Conservation (phyloP, 1,139 yeast genomes). For the Yamadazyma triangularis region DNA sequence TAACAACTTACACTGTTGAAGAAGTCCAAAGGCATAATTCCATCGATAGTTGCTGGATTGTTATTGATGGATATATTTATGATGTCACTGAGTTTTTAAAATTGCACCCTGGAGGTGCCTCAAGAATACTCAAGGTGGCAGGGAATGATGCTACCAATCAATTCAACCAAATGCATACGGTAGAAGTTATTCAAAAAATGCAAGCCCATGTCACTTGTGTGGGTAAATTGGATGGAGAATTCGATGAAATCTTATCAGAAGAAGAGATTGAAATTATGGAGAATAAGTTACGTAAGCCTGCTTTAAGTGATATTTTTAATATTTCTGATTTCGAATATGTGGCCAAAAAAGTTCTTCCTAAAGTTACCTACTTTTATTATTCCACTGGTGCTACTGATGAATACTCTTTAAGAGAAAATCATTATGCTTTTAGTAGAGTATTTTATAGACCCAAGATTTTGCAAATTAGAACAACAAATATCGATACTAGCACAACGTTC, state of each 20-base stretch:
- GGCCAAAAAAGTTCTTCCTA: constrained; percentile 64
- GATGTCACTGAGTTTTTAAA: constrained; percentile 17
- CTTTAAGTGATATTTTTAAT: constrained; percentile 30
- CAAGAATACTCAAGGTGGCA: constrained; percentile 16
- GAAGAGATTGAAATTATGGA: constrained; percentile 8
- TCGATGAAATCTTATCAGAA: constrained; percentile 8
- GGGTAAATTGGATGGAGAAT: constrained; percentile 15
- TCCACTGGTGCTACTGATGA: constrained; percentile 89
- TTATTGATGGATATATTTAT: constrained; percentile 17
- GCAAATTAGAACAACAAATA: constrained; percentile 41
- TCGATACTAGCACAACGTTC: constrained; percentile 42
- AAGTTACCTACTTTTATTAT: constrained; percentile 79
- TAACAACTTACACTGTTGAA: constrained; percentile 3
- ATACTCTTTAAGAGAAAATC: constrained; percentile 76
- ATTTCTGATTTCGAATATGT: constrained; percentile 71
- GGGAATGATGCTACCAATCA: constrained; percentile 18
- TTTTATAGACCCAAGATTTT: constrained; percentile 75
- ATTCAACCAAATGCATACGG: constrained; percentile 12
- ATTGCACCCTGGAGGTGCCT: constrained; percentile 19
- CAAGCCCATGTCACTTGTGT: constrained; percentile 7
- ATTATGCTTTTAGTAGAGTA: constrained; percentile 71
- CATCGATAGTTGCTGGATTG: constrained; percentile 15
- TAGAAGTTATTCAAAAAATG: constrained; percentile 10
- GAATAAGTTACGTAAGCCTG: constrained; percentile 21
- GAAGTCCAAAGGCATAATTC: constrained; percentile 10